Evolutionary conservation across 345 rosid genomes (phyloP).

Genomic region (Cardamine occulta): DNA sequence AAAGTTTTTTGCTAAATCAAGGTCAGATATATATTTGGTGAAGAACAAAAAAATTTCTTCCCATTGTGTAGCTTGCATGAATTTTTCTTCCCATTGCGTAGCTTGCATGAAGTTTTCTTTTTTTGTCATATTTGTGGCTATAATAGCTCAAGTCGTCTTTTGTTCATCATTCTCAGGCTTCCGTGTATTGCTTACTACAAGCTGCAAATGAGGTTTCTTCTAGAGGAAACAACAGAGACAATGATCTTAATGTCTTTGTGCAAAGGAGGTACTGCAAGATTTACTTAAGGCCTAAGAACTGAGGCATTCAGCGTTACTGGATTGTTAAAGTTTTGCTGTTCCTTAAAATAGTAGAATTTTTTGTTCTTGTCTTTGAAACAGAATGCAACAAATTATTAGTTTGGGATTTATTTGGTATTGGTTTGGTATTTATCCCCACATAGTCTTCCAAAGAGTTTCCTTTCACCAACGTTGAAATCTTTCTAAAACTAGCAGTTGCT

Average conservation of each 20-base stretch:
- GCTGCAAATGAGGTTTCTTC: conserved; percentile 90
- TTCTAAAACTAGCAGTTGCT: neutral
- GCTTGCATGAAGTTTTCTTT: conserved; percentile 13
- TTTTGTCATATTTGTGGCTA: conserved; percentile 17
- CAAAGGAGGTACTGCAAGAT: conserved; percentile 67
- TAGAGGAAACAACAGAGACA: conserved; percentile 74
- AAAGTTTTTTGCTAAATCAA: conserved; percentile 19
- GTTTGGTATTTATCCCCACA: conserved; percentile 2
- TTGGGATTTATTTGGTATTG: neutral
- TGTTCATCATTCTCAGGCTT: conserved; percentile 64
- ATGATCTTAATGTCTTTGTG: conserved; percentile 71
- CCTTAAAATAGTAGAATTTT: neutral
- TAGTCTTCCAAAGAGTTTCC: conserved; percentile 12
- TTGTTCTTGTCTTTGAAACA: neutral
- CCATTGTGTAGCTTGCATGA: conserved; percentile 2
- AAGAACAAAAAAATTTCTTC: conserved; percentile 1
- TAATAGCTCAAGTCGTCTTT: conserved; percentile 37
- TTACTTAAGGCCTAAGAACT: conserved; percentile 13
- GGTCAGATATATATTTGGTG: neutral
- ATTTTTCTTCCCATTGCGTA: neutral
- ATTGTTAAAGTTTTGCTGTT: conserved; percentile 20
- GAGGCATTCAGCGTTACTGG: conserved; percentile 28
- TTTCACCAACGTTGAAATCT: conserved; percentile 9
- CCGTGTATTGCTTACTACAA: conserved; percentile 81
- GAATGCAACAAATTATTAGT: conserved; percentile 10